Conservation (phyloP, 768 basidiomycete genomes). For the Candolleomyces aberdarensis region DNA sequence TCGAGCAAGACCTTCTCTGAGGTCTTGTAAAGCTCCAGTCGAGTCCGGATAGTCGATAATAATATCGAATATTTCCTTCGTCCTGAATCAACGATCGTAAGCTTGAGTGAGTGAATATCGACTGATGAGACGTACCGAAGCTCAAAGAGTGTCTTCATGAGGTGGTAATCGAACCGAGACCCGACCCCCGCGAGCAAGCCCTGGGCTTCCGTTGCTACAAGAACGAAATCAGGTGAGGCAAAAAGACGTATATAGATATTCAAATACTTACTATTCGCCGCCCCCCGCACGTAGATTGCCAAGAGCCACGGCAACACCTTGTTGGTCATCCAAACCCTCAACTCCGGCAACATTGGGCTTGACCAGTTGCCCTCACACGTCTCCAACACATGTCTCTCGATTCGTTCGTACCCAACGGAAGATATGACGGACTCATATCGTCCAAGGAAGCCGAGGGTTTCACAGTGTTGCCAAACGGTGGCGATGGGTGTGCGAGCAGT, state of each 20-base stretch:
- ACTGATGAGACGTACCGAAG: constrained; percentile 52
- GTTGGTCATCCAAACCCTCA: constrained; percentile 76
- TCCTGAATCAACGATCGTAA: constrained; percentile 32
- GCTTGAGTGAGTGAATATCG: neutral
- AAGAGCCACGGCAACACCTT: constrained; percentile 86
- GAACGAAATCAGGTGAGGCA: neutral
- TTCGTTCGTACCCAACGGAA: constrained; percentile 81
- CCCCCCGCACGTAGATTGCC: constrained; percentile 70
- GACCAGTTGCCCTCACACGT: constrained; percentile 72
- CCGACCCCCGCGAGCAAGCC: constrained; percentile 74
- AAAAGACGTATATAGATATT: constrained; percentile 3
- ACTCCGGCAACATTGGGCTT: constrained; percentile 52
- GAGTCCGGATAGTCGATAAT: constrained; percentile 95
- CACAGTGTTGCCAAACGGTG: constrained; percentile 59
- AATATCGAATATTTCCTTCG: constrained; percentile 90
- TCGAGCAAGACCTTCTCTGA: constrained; percentile 82
- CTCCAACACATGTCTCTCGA: constrained; percentile 68
- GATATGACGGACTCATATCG: constrained; percentile 83
- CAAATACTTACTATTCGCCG: constrained; percentile 45
- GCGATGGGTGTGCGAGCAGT: neutral
- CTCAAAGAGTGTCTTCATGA: constrained; percentile 88
- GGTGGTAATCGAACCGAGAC: constrained; percentile 86
- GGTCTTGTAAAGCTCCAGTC: constrained; percentile 76
- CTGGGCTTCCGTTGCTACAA: constrained; percentile 67
- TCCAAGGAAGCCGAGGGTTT: constrained; percentile 71